These are phyloP conservation scores for Boeremia lycopersici DNA, from an alignment of 2,329 filamentous ascomycete genomes.

Conservation along the genomic window DNA sequence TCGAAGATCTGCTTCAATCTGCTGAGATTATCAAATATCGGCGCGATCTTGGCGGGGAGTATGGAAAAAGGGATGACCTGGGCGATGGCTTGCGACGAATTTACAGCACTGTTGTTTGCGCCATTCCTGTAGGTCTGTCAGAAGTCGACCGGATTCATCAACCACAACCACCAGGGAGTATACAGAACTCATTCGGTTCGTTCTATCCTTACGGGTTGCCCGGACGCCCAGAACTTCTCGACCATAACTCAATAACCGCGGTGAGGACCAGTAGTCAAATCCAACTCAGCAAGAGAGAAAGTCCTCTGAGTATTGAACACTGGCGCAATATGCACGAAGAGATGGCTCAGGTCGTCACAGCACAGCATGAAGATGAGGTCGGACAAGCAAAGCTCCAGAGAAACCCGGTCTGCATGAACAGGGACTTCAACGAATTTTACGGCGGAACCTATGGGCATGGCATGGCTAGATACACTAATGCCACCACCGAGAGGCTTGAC, in stretches of 20 bases:
- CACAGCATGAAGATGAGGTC: neutral
- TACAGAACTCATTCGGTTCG: neutral
- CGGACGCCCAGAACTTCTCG: neutral
- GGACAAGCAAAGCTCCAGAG: neutral
- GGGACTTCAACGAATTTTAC: neutral
- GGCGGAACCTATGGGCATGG: too few species aligned
- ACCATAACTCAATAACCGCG: neutral
- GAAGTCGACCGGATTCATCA: neutral
- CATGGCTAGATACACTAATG: too few species aligned
- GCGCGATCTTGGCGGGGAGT: neutral
- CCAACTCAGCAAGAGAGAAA: neutral
- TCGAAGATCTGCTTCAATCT: neutral
- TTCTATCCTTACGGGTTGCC: neutral
- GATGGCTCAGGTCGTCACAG: neutral
- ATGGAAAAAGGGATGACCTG: neutral
- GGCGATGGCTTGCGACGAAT: neutral
- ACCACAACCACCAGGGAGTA: neutral
- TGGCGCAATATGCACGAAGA: neutral
- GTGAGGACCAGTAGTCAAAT: neutral
- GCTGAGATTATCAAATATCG: neutral
- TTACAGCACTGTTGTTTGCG: neutral
- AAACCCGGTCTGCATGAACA: neutral
- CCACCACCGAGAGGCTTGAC: too few species aligned
- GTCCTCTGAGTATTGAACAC: neutral
- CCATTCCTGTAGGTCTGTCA: neutral